Conservation (phyloP, 2,329 filamentous ascomycete genomes). For the Aspergillus pseudoglaucus region DNA sequence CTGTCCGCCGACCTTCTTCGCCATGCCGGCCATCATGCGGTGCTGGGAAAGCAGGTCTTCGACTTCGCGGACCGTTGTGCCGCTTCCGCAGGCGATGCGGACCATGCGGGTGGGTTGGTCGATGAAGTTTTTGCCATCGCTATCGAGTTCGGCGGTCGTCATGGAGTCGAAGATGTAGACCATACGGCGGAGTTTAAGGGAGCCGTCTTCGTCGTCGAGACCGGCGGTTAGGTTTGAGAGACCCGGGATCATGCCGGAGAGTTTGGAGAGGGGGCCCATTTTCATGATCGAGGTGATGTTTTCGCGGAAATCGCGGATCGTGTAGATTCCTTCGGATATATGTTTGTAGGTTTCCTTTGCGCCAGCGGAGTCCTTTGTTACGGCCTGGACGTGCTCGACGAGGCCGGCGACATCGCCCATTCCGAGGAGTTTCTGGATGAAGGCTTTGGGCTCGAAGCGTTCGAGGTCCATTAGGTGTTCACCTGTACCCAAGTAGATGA, state of each 20-base stretch:
- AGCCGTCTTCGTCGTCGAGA: slow-evolving; percentile 96
- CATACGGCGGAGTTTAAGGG: slow-evolving; percentile 90
- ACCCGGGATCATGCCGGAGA: slow-evolving; percentile 97
- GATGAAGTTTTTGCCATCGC: slow-evolving; percentile 88
- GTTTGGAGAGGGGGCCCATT: slow-evolving; percentile 95
- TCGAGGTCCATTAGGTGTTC: slow-evolving; percentile 96
- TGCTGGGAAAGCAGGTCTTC: slow-evolving; percentile 97
- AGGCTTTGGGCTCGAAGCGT: slow-evolving; percentile 84
- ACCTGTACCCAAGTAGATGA: slow-evolving; percentile 95
- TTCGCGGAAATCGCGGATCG: slow-evolving; percentile 85
- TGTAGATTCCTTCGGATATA: slow-evolving; percentile 94
- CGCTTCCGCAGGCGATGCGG: slow-evolving; percentile 79
- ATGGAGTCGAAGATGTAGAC: slow-evolving; percentile 98
- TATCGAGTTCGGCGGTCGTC: slow-evolving; percentile 92
- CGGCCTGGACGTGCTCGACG: slow-evolving; percentile 90
- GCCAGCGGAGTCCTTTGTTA: slow-evolving; percentile 77
- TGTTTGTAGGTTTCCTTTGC: slow-evolving; percentile 97
- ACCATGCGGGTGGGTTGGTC: slow-evolving; percentile 92
- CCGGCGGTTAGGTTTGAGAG: slow-evolving; percentile 89
- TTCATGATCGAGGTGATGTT: slow-evolving; percentile 99
- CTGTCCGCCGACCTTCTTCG: slow-evolving; percentile 96
- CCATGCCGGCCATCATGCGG: slow-evolving; percentile 98
- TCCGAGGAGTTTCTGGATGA: slow-evolving; percentile 86
- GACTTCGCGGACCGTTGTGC: slow-evolving; percentile 85
- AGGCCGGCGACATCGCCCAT: slow-evolving; percentile 96